These are phyloP conservation scores for Nidula microcarpa DNA, from an alignment of 768 basidiomycete species.

Conservation along the genomic window DNA sequence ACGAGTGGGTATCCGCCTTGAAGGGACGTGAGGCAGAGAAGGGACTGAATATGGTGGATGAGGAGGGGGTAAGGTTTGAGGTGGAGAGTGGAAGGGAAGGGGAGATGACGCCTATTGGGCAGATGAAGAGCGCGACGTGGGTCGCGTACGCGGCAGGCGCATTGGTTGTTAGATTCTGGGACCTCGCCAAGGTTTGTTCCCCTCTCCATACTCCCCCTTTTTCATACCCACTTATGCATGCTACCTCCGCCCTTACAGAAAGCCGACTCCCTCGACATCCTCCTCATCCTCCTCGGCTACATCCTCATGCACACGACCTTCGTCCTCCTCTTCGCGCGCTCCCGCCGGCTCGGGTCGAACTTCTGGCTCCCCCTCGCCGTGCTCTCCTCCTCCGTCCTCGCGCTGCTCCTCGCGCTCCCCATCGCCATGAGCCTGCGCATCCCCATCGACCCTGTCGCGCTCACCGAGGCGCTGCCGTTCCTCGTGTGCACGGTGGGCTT, in stretches of 20 bases:
- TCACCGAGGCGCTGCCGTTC: constrained; percentile 96
- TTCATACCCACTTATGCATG: not conserved
- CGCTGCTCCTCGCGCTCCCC: constrained; percentile 82
- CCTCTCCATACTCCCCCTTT: constrained; percentile 2
- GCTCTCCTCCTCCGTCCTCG: constrained; percentile 74
- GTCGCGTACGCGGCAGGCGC: constrained; percentile 81
- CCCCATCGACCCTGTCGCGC: constrained; percentile 86
- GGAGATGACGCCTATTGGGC: constrained; percentile 48
- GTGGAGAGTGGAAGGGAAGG: constrained; percentile 37
- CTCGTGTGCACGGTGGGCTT: constrained; percentile 97
- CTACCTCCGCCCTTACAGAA: constrained; percentile 43
- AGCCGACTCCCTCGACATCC: constrained; percentile 93
- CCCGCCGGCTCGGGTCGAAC: constrained; percentile 75
- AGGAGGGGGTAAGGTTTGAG: constrained; percentile 44
- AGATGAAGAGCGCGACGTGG: constrained; percentile 84
- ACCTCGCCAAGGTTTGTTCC: constrained; percentile 59
- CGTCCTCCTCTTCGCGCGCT: constrained; percentile 84
- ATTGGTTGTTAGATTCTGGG: constrained; percentile 79
- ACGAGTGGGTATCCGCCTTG: constrained; percentile 45
- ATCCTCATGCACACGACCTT: constrained; percentile 95
- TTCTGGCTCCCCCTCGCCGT: constrained; percentile 65
- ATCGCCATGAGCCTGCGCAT: constrained; percentile 71
- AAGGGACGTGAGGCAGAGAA: constrained; percentile 6
- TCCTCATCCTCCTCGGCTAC: constrained; percentile 91
- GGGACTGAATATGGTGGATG: constrained; percentile 20